Base-by-base conservation (phyloP, 495 filamentous ascomycete species). In the Cercophora sp. region DNA sequence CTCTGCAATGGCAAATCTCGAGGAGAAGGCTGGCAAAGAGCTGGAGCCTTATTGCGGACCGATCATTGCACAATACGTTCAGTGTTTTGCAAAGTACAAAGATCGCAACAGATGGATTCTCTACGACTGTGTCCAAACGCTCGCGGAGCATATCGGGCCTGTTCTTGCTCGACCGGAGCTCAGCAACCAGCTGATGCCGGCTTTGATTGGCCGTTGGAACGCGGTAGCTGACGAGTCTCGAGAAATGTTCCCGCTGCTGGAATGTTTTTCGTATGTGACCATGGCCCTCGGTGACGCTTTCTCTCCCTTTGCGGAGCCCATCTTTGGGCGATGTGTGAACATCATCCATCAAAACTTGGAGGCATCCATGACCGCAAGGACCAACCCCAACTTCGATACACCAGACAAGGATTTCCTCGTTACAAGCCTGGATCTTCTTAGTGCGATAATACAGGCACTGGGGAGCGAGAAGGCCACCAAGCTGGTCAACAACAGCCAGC, bases 71-170 rank as follows among this genome's bases (percentile, higher is more conserved):
- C 94, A 97, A 66, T 97, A 91, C 61, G 92, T 96, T 34, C 72
- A 79, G 52, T 97, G 94, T 67, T 97, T 99, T 72, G 77, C 70
- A 22, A 88, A 85, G 67, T 99, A 97, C 80, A 96, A 99, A 76
- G 92, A 97, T 66, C 84, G 89, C 44, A 99, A 99, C 74, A 96
- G 96, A 83, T 96, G 92, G 73, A 90, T 97, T 51, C 83, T 99
- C 29, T 99, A 99, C 70, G 94, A 97, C 72, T 99, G 93, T 70
- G 88, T 99, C 41, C 93, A 99, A 70, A 97, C 94, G 0, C 74
- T 99, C 32, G 93, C 93, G 11, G 94, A 99, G 64, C 85, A 91
- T 66, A 86, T 97, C 41, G 87, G 89, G 43, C 82, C 82, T 15
- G 82, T 86, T 36, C 73, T 99, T 37, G 83, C 88, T 8, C 78